phyloP scores from a whole-genome alignment of 495 filamentous ascomycete genomes.

The Aspergillus bertholletiae region DNA sequence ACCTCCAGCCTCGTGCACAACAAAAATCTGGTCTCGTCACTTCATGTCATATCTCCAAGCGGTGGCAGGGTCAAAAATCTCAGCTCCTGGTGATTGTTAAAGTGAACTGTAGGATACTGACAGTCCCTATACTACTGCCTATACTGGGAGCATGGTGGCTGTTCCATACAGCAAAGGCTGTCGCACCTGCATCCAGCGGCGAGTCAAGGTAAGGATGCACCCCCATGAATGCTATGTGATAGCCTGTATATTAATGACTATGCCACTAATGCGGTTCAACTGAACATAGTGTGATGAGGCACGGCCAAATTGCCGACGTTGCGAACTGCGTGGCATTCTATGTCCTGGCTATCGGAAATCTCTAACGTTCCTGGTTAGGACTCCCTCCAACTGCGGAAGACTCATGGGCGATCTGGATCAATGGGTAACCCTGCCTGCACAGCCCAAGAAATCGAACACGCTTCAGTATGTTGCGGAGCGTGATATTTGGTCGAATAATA shows the following conservation, averaged over 20 bases:
- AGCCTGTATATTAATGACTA: background rate
- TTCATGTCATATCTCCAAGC: no score
- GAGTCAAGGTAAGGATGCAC: background rate
- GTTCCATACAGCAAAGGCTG: background rate
- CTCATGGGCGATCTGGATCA: background rate
- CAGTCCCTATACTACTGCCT: no score
- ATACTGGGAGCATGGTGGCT: background rate
- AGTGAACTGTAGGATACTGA: no score
- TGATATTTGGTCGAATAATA: background rate
- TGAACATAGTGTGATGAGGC: background rate
- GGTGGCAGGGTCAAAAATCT: no score
- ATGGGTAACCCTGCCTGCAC: background rate
- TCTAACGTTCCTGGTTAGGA: background rate
- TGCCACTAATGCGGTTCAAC: no score
- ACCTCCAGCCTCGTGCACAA: no score
- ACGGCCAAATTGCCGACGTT: background rate
- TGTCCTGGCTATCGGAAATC: background rate
- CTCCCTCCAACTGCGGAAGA: background rate
- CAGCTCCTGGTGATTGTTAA: no score
- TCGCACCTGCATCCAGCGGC: background rate
- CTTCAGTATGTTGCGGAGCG: no score
- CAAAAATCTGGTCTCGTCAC: no score
- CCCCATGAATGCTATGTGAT: background rate
- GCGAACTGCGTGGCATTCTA: background rate
- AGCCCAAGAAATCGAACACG: background rate